Conservation (phyloP, 345 rosid species). For the Pistacia vera region DNA sequence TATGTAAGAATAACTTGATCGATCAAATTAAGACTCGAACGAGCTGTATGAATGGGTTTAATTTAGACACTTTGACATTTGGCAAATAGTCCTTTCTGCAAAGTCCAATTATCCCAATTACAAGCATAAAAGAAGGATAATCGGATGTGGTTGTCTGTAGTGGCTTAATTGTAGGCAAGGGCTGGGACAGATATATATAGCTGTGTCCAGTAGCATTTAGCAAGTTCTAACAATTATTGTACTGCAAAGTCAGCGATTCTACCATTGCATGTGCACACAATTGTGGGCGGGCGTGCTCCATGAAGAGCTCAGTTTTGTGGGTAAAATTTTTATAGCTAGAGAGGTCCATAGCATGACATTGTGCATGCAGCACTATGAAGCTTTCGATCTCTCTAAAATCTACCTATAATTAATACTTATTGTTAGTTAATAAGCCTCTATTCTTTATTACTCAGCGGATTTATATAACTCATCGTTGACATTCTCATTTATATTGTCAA, state of each 20-base stretch:
- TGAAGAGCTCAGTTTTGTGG: neutral
- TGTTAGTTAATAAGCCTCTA: too few relatives aligned
- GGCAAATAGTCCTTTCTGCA: neutral
- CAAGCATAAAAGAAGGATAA: neutral
- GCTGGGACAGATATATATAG: neutral
- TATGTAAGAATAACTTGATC: too few relatives aligned
- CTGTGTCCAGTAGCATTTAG: slow-evolving; percentile 11
- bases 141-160: neutral
- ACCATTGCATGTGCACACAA: neutral
- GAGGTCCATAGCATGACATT: slow-evolving; percentile 4
- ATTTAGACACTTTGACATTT: neutral
- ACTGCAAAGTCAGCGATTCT: neutral
- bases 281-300: neutral
- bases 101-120: neutral
- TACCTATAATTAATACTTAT: too few relatives aligned
- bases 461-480: too few relatives aligned
- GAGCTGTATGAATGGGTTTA: neutral
- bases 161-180: neutral
- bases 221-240: neutral
- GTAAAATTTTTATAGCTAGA: neutral
- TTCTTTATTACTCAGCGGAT: too few relatives aligned
- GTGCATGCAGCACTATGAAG: neutral
- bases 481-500: too few relatives aligned
- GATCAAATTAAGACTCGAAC: too few relatives aligned
- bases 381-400: too few relatives aligned